These are phyloP conservation scores for Podospora bellae-mahoneyi DNA, from an alignment of 495 filamentous ascomycete species.

Conservation along the genomic window DNA sequence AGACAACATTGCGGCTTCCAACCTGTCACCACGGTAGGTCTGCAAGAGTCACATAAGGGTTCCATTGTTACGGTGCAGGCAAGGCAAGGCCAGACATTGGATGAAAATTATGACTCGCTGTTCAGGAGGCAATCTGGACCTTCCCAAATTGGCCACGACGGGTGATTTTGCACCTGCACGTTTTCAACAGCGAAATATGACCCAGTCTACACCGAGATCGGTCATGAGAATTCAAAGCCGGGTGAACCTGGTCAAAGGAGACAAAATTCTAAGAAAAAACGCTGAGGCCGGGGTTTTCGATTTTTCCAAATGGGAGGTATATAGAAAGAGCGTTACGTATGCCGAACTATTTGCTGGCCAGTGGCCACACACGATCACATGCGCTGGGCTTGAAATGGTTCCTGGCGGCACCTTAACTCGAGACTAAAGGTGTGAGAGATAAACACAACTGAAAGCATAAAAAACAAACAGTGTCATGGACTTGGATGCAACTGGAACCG, in stretches of 20 bases:
- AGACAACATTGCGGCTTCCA: neutral
- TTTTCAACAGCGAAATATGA: neutral
- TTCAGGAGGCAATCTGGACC: neutral
- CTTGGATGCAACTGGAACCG: neutral
- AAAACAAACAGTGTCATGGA: neutral
- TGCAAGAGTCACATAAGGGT: neutral
- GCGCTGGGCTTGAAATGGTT: too few species aligned
- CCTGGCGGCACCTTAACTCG: neutral
- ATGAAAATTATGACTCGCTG: conserved; percentile 1
- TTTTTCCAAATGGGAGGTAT: neutral
- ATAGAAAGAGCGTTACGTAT: neutral
- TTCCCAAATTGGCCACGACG: neutral
- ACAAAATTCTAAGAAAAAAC: neutral
- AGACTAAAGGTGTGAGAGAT: neutral
- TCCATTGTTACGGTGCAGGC: neutral
- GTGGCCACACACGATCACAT: neutral
- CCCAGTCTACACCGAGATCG: neutral
- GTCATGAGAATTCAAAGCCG: neutral
- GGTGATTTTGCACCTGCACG: neutral
- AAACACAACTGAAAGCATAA: too few species aligned
- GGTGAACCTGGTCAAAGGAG: neutral
- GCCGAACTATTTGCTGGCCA: neutral
- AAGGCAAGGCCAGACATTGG: conserved; percentile 6
- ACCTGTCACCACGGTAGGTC: neutral
- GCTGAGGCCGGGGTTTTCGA: neutral